Evolutionary conservation across 2,329 filamentous ascomycete genomes (phyloP), one percentile per base, ranked within the genome.

Genomic region (Chrysosporium queenslandicum): DNA sequence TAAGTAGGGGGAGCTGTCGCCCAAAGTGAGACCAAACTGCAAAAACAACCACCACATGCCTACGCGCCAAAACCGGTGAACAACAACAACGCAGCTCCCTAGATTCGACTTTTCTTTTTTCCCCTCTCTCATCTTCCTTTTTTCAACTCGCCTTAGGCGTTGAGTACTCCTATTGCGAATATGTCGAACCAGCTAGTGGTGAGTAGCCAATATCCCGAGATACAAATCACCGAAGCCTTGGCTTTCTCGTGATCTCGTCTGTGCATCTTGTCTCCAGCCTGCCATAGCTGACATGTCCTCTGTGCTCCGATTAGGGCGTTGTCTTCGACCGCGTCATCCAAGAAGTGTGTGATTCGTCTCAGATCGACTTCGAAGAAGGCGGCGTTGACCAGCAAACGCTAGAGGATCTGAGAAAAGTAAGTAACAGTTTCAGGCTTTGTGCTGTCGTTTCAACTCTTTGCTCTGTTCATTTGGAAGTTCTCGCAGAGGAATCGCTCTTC

Each of bases 331-430:
- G 92, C 73, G 89, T 98, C 67, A 87, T 97, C 70, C 85, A 91
- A 62, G 85, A 86, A 74, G 90, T 98, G 66, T 87, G 96, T 70
- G 85, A 91, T 62, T 83, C 84, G 60, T 96, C 91, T 64, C 81
- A 87, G 65, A 86, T 91, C 65, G 92, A 97, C 71, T 97, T 98
- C 68, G 92, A 98, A 70, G 92, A 98, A 73, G 88, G 85, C 61
- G 92, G 92, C 63, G 85, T 97, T 59, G 88, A 94, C 63, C 85
- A 91, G 68, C 76, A 80, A 61, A 91, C 91, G 48, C 74, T 98
- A 63, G 82, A 91, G 60, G 87, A 95, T 68, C 76, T 98, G 76
- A 84, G 83, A 71, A 79, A 84, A 81, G 91, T 97, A 76, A 79
- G 86, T 51, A 8, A n/a, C 23, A 30, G 23, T 46, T 48, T 30